Percentiles rank a stretch among this genome's conserved stretches.
Conservation (phyloP, 164 flowering plant genomes). For the Liriodendron chinense region DNA sequence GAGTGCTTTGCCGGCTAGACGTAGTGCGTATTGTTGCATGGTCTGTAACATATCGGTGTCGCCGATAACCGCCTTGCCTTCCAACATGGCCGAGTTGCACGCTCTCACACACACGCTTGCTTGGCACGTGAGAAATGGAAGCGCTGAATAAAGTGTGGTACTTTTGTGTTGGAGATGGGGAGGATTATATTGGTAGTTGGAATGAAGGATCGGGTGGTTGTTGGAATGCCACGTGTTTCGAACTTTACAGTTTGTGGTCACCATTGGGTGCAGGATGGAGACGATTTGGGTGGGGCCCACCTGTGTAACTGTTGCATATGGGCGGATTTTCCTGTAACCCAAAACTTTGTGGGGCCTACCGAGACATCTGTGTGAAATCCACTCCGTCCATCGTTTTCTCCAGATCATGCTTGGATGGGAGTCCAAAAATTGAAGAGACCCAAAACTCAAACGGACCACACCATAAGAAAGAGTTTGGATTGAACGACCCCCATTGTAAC, state of each 20-base stretch:
- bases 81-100: constrained; percentile 18
- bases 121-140: too few relatives aligned
- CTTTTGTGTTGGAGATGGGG: neutral
- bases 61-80: constrained; percentile 32
- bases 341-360: too few relatives aligned
- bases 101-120: too few relatives aligned
- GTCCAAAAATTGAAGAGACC: too few relatives aligned
- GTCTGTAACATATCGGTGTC: constrained; percentile 36
- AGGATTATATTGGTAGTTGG: neutral
- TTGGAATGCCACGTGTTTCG: neutral
- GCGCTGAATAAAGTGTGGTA: neutral
- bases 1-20: constrained; percentile 30
- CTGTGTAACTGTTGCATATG: too few relatives aligned
- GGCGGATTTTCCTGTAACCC: too few relatives aligned
- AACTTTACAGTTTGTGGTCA: neutral
- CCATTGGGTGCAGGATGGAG: neutral
- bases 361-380: too few relatives aligned
- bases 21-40: constrained; percentile 29
- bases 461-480: too few relatives aligned
- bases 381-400: too few relatives aligned
- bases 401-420: too few relatives aligned
- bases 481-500: too few relatives aligned
- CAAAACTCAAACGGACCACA: too few relatives aligned
- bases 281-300: neutral
- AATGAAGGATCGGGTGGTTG: neutral